phyloP scores from a whole-genome alignment of 1,284 basidiomycete species.

The Sphagnurus paluster region DNA sequence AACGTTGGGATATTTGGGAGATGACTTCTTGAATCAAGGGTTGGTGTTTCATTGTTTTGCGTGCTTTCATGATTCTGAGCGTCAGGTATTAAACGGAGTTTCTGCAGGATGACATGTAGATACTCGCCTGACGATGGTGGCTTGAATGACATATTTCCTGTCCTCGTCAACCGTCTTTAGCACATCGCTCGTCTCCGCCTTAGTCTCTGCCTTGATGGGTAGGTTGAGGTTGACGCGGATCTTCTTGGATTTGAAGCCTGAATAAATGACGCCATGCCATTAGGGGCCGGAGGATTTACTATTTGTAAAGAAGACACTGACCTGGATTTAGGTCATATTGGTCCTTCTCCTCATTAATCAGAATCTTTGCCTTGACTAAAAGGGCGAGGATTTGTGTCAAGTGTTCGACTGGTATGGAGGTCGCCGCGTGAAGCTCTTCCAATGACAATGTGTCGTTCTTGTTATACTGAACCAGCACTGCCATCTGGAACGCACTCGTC shows the following conservation, averaged over 20 bases:
- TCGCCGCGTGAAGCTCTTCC: constrained; percentile 75
- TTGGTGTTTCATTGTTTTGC: constrained; percentile 95
- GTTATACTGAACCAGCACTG: constrained; percentile 89
- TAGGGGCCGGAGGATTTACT: neutral
- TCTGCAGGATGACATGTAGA: neutral
- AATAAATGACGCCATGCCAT: neutral
- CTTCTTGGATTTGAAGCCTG: constrained; percentile 97
- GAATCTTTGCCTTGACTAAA: constrained; percentile 82
- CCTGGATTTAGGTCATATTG: constrained; percentile 86
- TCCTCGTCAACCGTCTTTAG: constrained; percentile 98
- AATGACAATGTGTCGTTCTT: constrained; percentile 75
- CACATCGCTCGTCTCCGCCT: constrained; percentile 88
- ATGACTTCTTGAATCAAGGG: constrained; percentile 89
- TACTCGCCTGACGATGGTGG: constrained; percentile 89
- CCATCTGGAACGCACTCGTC: constrained; percentile 88
- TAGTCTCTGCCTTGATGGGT: constrained; percentile 92
- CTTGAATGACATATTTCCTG: constrained; percentile 95
- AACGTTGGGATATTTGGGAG: constrained; percentile 78
- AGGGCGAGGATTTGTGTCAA: constrained; percentile 76
- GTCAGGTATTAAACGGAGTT: constrained; percentile 6
- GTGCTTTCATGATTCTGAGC: constrained; percentile 93
- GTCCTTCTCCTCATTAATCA: constrained; percentile 76
- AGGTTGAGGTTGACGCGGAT: constrained; percentile 92
- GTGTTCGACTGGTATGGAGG: constrained; percentile 73
- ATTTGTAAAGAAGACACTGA: constrained; percentile 37